These are phyloP conservation scores for Chalaropsis ovoidea DNA, from an alignment of 2,329 filamentous ascomycete genomes.

Conservation along the genomic window DNA sequence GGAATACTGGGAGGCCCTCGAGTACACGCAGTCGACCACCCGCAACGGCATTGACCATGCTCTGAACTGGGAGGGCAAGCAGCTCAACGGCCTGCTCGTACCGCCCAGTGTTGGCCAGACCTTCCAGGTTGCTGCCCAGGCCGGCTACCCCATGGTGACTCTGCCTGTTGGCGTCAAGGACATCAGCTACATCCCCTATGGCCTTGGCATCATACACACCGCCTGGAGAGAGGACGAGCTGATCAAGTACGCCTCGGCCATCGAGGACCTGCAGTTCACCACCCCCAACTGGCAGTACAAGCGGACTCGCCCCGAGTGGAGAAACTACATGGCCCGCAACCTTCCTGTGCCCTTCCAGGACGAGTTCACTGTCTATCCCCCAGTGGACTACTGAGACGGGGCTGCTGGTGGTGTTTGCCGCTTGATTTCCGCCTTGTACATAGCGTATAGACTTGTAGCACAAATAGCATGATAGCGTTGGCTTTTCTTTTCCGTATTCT, in stretches of 20 bases:
- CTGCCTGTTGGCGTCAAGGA: constrained; percentile 51
- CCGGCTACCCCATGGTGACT: constrained; percentile 63
- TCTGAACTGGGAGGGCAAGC: constrained; percentile 34
- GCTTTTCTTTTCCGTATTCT: background rate
- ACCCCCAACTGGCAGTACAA: constrained; percentile 36
- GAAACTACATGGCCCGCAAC: constrained; percentile 41
- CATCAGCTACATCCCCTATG: constrained; percentile 33
- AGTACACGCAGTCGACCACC: constrained; percentile 49
- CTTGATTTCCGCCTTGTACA: background rate
- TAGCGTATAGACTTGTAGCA: background rate
- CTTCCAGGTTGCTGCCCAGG: constrained; percentile 62
- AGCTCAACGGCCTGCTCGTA: constrained; percentile 54
- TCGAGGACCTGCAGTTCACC: constrained; percentile 47
- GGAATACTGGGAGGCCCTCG: constrained; percentile 56
- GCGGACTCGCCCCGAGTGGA: constrained; percentile 44
- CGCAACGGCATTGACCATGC: constrained; percentile 62
- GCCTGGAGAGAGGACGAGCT: constrained; percentile 51
- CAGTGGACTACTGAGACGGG: background rate
- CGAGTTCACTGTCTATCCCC: background rate
- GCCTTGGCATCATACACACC: constrained; percentile 48
- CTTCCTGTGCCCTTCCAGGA: constrained; percentile 34
- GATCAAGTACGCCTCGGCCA: constrained; percentile 52
- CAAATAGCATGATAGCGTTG: background rate
- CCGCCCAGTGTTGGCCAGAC: constrained; percentile 58
- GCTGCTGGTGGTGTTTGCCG: constrained; percentile 14